Conservation (phyloP, 306 rosid genomes). For the Echinosophora koreensis region DNA sequence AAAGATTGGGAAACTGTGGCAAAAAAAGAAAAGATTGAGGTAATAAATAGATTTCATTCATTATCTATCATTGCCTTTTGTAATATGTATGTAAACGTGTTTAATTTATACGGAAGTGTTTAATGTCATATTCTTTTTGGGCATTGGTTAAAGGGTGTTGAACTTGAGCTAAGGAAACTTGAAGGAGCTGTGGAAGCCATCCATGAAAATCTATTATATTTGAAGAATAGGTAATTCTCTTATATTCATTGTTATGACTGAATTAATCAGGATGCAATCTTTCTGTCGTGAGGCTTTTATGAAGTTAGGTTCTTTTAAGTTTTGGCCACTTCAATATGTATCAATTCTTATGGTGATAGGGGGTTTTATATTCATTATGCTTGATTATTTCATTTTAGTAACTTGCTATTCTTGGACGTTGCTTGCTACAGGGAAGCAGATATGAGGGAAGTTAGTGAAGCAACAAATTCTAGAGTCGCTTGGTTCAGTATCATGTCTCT, state of each 20-base stretch:
- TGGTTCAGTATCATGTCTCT: constrained; percentile 66
- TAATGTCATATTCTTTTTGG: neutral
- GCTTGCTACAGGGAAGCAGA: constrained; percentile 63
- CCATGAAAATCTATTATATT: constrained; percentile 57
- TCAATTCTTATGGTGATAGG: neutral
- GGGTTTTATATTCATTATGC: constrained; percentile 11
- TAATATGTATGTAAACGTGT: neutral
- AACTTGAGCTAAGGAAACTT: constrained; percentile 67
- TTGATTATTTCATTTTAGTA: constrained; percentile 22
- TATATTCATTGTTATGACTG: neutral
- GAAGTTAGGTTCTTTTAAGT: neutral
- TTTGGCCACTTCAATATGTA: neutral
- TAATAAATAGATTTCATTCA: constrained; percentile 20
- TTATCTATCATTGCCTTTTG: neutral
- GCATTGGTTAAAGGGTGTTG: constrained; percentile 62
- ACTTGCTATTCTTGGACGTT: constrained; percentile 43
- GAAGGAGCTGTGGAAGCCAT: constrained; percentile 68
- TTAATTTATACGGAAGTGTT: neutral
- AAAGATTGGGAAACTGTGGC: constrained; percentile 70
- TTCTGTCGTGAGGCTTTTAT: constrained; percentile 24
- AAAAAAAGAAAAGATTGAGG: constrained; percentile 65
- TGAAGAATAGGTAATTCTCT: constrained; percentile 56
- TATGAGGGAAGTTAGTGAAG: constrained; percentile 72
- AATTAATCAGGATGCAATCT: constrained; percentile 31
- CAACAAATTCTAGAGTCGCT: constrained; percentile 63